Percentiles rank a stretch among this genome's conserved stretches.
Conservation (phyloP, 352 stramenopile genomes). For the Globisporangium carolinianum region DNA sequence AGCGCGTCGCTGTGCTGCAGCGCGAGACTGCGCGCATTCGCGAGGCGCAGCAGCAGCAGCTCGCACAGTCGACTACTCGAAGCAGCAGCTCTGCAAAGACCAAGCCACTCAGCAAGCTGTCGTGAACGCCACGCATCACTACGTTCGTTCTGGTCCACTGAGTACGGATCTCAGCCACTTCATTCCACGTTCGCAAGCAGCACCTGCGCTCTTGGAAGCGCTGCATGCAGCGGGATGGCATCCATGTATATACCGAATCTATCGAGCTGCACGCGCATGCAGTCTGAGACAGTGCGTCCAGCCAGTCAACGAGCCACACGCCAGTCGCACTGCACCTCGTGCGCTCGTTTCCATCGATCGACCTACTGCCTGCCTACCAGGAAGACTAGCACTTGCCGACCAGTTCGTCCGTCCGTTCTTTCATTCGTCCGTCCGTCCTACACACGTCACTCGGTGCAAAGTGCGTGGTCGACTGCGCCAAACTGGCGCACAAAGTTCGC, state of each 20-base stretch:
- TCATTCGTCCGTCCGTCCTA: not conserved
- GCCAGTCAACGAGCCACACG: too few relatives aligned
- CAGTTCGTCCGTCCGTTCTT: not conserved
- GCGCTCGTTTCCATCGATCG: too few relatives aligned
- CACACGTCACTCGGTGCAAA: conserved; percentile 33
- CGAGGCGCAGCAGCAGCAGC: conserved; percentile 38
- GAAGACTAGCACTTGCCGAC: too few relatives aligned
- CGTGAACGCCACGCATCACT: not conserved
- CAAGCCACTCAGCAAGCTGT: conserved; percentile 5
- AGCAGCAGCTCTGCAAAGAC: conserved; percentile 10
- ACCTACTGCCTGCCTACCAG: too few relatives aligned
- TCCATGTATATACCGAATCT: not conserved
- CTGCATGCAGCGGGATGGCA: not conserved
- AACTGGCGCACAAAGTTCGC: conserved; percentile 46
- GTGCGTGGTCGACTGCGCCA: conserved; percentile 20
- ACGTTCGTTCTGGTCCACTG: too few relatives aligned
- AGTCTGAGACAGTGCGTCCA: too few relatives aligned
- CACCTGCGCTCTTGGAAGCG: not conserved
- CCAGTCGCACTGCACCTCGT: too few relatives aligned
- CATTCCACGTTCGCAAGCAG: not conserved
- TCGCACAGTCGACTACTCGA: conserved; percentile 17
- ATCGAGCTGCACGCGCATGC: not conserved
- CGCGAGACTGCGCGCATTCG: conserved; percentile 53
- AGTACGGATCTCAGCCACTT: too few relatives aligned
- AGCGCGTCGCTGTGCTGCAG: conserved; percentile 43